Evolutionary conservation across 2,329 filamentous ascomycete species (phyloP), one percentile per base, ranked within the genome.

Genomic region (Colletotrichum brevisporum): DNA sequence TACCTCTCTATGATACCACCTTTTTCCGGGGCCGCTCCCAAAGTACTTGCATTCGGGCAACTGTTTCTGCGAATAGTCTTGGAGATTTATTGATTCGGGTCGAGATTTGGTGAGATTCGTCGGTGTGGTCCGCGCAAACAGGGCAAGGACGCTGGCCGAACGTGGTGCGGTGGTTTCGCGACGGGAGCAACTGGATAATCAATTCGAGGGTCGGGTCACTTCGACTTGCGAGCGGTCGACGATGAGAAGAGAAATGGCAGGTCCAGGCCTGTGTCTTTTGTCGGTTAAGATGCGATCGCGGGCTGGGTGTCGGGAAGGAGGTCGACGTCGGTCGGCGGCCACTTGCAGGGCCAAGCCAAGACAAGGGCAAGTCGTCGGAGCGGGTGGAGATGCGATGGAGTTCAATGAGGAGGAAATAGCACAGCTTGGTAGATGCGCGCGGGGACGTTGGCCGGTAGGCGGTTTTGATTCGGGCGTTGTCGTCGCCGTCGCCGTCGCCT

Each of bases 1-100:
- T 63, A 71, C 69, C 71, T 56, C 66, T 69, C 71, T 72, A 72
- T 58, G 70, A 63, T 59, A 65, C 65, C 70, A 67, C 59, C 70
- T 69, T 70, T 60, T 65, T 65, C 56, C 69, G 55, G 63, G 60
- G 55, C 56, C 48, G 56, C 68, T 71, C 63, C 70, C 54, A 57
- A 54, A 57, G 45, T 66, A 61, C 53, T 69, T 56, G 69, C 69
- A 71, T 71, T 67, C 69, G 69, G 69, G 61, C 69, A 63, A 66
- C 61, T 64, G 56, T 61, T 69, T 56, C 47, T 18, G 51, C 63
- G 39, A 47, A 26, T 47, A 41, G 24, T 24, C 51, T 60, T 21
- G 26, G 39, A 43, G 21, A 13, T 18, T 39, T 36, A 2, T 56
- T 63, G 18, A 36, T 50, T 21, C 27, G 39, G 21, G 59, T 54